A percentile compares a stretch with the other conserved stretches of the same genome.
phyloP scores from a whole-genome alignment of 805 yeast species.

The Starmerella riodocensis region DNA sequence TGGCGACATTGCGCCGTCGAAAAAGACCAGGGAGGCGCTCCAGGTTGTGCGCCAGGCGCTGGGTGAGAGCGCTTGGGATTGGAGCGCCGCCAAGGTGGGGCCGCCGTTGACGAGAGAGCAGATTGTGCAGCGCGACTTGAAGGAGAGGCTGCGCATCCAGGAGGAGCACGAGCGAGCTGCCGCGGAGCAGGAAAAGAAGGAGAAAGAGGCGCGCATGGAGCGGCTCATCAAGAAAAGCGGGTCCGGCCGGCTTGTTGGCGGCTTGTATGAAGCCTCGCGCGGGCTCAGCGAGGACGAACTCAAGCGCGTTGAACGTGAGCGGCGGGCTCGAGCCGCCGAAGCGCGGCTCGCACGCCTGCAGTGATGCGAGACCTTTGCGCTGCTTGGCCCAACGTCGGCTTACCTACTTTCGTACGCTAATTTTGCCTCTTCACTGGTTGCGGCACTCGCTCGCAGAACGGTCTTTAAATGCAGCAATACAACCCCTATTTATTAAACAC shows the following conservation, averaged over 20 bases:
- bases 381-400: too few relatives aligned
- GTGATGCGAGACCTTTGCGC: too few relatives aligned
- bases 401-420: too few relatives aligned
- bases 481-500: too few relatives aligned
- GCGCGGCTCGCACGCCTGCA: constrained; percentile 41
- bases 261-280: constrained; percentile 21
- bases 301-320: constrained; percentile 75
- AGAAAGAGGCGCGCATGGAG: constrained; percentile 20
- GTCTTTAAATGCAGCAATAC: too few relatives aligned
- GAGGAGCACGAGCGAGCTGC: constrained; percentile 17
- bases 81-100: constrained; percentile 58
- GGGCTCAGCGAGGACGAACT: constrained; percentile 64
- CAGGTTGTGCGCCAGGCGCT: constrained; percentile 52
- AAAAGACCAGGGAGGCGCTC: constrained; percentile 36
- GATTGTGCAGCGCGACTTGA: constrained; percentile 23
- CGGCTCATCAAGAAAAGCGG: constrained; percentile 22
- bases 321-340: constrained; percentile 93
- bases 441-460: too few relatives aligned
- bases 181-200: constrained; percentile 15
- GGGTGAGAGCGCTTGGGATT: constrained; percentile 59
- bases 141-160: constrained; percentile 17
- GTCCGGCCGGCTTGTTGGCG: constrained; percentile 20
- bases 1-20: constrained; percentile 42
- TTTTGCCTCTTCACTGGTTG: too few relatives aligned
- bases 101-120: constrained; percentile 33